These are phyloP conservation scores for Melaleuca alternifolia DNA, from an alignment of 345 rosid genomes.

Conservation along the genomic window DNA sequence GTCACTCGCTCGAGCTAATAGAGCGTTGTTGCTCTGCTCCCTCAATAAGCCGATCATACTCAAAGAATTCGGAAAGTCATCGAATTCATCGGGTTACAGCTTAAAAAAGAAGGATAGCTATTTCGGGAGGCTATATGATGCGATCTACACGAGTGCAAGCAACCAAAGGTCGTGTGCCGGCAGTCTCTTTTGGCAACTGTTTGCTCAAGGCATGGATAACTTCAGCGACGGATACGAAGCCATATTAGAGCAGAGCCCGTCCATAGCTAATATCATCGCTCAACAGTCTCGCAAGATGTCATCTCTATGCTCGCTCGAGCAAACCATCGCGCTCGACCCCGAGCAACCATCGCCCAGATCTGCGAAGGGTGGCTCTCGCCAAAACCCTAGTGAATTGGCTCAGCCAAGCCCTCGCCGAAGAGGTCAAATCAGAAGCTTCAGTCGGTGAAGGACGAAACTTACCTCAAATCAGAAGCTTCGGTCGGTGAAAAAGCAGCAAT, in stretches of 20 bases:
- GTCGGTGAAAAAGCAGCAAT: too few relatives aligned
- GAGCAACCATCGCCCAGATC: too few relatives aligned
- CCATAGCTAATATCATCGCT: slow-evolving; percentile 44
- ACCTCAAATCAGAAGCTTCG: too few relatives aligned
- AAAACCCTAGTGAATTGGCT: too few relatives aligned
- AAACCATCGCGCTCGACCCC: too few relatives aligned
- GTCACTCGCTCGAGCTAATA: too few relatives aligned
- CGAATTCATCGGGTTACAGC: slow-evolving; percentile 32
- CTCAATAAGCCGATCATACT: slow-evolving; percentile 50
- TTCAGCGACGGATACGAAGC: slow-evolving; percentile 58
- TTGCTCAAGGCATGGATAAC: slow-evolving; percentile 29
- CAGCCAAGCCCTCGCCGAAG: too few relatives aligned
- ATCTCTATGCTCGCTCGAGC: too few relatives aligned
- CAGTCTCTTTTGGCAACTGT: slow-evolving; percentile 66
- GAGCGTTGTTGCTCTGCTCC: too few relatives aligned
- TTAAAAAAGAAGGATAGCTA: slow-evolving; percentile 34
- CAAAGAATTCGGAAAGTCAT: slow-evolving; percentile 57
- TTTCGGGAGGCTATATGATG: slow-evolving; percentile 27
- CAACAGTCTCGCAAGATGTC: slow-evolving; percentile 42
- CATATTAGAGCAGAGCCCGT: slow-evolving; percentile 37
- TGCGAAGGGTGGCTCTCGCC: too few relatives aligned
- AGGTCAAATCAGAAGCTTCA: too few relatives aligned
- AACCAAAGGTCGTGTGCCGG: slow-evolving; percentile 38
- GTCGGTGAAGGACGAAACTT: too few relatives aligned
- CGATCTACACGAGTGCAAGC: slow-evolving; percentile 34